Evolutionary conservation across 768 basidiomycete genomes (phyloP).

Genomic region (Lyophyllum decastes): DNA sequence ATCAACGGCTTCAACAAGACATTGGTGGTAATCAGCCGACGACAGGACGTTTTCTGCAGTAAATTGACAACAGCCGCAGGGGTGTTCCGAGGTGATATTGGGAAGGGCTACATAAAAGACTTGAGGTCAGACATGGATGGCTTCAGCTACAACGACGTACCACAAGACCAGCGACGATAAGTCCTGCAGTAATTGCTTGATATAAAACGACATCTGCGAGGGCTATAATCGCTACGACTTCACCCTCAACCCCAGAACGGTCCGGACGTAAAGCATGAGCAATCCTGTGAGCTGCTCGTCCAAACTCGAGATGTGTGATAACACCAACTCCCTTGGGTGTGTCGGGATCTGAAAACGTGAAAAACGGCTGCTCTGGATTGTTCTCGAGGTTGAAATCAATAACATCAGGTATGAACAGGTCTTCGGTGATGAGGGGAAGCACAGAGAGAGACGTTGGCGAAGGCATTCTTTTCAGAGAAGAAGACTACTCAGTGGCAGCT

Average conservation of each 20-base stretch:
- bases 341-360: conserved; percentile 16
- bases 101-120: conserved; percentile 32
- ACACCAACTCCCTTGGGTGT: conserved; percentile 13
- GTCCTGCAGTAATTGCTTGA: conserved; percentile 33
- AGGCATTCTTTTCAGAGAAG: background rate
- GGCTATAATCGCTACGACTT: conserved; percentile 30
- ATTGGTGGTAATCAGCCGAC: conserved; percentile 30
- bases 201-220: conserved; percentile 32
- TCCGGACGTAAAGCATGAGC: conserved; percentile 33
- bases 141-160: conserved; percentile 8
- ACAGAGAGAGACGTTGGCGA: background rate
- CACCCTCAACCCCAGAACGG: conserved; percentile 21
- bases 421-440: background rate
- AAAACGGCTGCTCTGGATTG: conserved; percentile 16
- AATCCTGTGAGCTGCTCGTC: conserved; percentile 37
- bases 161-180: conserved; percentile 24
- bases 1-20: conserved; percentile 23
- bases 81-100: conserved; percentile 31
- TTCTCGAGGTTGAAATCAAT: conserved; percentile 9
- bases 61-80: conserved; percentile 32
- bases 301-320: conserved; percentile 40
- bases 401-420: conserved; percentile 1
- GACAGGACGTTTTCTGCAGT: conserved; percentile 29
- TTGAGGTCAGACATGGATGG: too few species aligned
- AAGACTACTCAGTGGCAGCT: background rate